Conservation (phyloP, 1,284 basidiomycete genomes). For the Uromyces viciae-fabae region DNA sequence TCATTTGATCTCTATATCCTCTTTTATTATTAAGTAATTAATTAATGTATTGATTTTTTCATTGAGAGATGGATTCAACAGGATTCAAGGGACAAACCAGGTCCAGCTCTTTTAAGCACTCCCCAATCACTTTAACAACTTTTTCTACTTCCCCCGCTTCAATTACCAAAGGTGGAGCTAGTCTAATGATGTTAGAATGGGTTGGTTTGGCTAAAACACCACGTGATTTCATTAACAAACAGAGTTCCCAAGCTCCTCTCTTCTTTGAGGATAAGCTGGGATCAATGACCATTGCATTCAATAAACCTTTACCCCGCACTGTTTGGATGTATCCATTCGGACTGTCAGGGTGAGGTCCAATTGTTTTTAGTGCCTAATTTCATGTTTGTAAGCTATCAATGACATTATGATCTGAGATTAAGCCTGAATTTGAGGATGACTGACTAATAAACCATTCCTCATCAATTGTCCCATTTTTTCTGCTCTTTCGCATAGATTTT, state of each 20-base stretch:
- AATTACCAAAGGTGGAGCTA: conserved; percentile 92
- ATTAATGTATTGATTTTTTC: too few relatives aligned
- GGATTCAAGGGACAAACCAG: conserved; percentile 63
- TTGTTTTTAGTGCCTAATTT: conserved; percentile 25
- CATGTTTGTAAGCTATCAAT: background rate
- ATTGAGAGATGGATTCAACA: too few relatives aligned
- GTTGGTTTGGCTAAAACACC: conserved; percentile 94
- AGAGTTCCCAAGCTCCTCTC: conserved; percentile 90
- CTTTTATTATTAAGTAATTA: too few relatives aligned
- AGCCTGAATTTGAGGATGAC: background rate
- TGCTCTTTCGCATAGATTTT: conserved; percentile 76
- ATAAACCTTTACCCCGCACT: conserved; percentile 78
- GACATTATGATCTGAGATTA: too few relatives aligned
- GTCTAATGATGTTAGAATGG: conserved; percentile 89
- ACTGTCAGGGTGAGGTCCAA: conserved; percentile 13
- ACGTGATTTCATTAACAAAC: conserved; percentile 81
- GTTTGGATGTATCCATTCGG: conserved; percentile 49
- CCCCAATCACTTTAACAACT: conserved; percentile 71
- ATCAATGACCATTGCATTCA: conserved; percentile 93
- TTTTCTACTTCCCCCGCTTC: conserved; percentile 73
- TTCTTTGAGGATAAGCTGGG: conserved; percentile 71
- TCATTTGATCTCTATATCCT: too few relatives aligned
- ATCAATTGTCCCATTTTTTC: conserved; percentile 75
- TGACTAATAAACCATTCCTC: conserved; percentile 57
- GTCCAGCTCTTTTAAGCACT: conserved; percentile 77